These are phyloP conservation scores for Entonaema liquescens DNA, from an alignment of 495 filamentous ascomycete genomes.

Conservation along the genomic window DNA sequence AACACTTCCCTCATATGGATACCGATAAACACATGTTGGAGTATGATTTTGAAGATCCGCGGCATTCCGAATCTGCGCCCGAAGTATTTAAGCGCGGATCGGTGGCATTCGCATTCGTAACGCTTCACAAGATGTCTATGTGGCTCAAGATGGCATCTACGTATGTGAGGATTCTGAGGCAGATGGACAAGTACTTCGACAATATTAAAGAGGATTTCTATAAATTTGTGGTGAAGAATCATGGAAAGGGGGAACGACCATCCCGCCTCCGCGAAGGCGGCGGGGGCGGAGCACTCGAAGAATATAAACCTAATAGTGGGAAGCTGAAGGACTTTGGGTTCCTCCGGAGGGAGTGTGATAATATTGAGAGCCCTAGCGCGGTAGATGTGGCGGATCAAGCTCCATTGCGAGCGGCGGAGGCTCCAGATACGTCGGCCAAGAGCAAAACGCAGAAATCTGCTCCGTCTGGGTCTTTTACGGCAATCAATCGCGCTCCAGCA, in stretches of 20 bases:
- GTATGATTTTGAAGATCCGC: slow-evolving; percentile 41
- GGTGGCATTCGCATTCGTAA: slow-evolving; percentile 52
- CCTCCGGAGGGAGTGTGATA: slow-evolving; percentile 47
- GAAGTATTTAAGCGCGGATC: slow-evolving; percentile 50
- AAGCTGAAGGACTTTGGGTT: slow-evolving; percentile 55
- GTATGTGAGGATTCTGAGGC: slow-evolving; percentile 73
- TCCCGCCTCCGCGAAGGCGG: slow-evolving; percentile 60
- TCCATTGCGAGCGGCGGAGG: slow-evolving; percentile 38
- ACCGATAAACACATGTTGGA: slow-evolving; percentile 66
- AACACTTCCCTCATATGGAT: slow-evolving; percentile 83
- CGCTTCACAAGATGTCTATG: slow-evolving; percentile 66
- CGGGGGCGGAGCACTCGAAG: slow-evolving; percentile 71
- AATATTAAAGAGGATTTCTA: slow-evolving; percentile 69
- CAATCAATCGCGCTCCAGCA: slow-evolving; percentile 56
- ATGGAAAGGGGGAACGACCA: slow-evolving; percentile 30
- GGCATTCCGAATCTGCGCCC: slow-evolving; percentile 39
- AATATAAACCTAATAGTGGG: slow-evolving; percentile 63
- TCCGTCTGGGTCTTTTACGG: slow-evolving; percentile 57
- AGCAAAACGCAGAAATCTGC: slow-evolving; percentile 44
- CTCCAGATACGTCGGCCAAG: slow-evolving; percentile 16
- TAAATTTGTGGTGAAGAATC: slow-evolving; percentile 42
- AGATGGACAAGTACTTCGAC: slow-evolving; percentile 73
- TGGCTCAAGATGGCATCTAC: slow-evolving; percentile 75
- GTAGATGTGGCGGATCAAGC: slow-evolving; percentile 43
- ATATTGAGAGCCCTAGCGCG: slow-evolving; percentile 37